Base-by-base conservation (phyloP, 1,284 basidiomycete species). In the Leccinum griseonigrum region DNA sequence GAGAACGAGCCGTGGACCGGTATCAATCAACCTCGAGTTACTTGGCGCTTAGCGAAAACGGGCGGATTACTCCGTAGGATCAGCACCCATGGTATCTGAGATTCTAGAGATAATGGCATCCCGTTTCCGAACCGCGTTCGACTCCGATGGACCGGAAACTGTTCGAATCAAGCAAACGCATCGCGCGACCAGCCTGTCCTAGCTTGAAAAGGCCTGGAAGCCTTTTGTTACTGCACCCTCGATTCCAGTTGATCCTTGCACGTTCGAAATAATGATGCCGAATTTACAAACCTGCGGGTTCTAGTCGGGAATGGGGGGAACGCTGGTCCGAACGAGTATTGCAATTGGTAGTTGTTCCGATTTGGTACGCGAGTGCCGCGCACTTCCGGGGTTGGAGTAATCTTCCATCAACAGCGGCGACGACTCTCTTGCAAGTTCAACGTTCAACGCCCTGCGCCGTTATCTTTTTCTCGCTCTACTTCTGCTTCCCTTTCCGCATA, bases 91-190 rank as follows among this genome's bases (percentile, higher is more conserved):
- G 46, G 13, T 26, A 48, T 26, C 13, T 26, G 22, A 22, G 22
- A 40, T 51, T 63, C 56, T 29, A 14, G 28, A 53, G 56, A 57
- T 54, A 32, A 26, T 28, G 4, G 2, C 31, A 28, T 40, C 60
- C 56, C 50, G 32, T 63, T 63, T 40, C 6, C 14, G 46, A 53
- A n/a, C 9, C 26, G 14, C 22, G 22, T 48, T 48, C 7, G 22
- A 48, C 22, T 46, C 34, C 18, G 50, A 14, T 22, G 18, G 26
- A 36, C 14, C 8, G 5, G 31, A 57, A 53, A 53, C 50, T 56
- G 7, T 53, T 60, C 54, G 36, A 54, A 57, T 61, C 48, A 50
- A 48, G 46, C 18, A 48, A 48, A 48, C 22, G 46, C 22, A 48
- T 48, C 46, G 46, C 46, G 22, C 46, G 13, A 48, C 46, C 22